Conservation (phyloP, 1,284 basidiomycete species). For the Ceraceosorus guamensis region DNA sequence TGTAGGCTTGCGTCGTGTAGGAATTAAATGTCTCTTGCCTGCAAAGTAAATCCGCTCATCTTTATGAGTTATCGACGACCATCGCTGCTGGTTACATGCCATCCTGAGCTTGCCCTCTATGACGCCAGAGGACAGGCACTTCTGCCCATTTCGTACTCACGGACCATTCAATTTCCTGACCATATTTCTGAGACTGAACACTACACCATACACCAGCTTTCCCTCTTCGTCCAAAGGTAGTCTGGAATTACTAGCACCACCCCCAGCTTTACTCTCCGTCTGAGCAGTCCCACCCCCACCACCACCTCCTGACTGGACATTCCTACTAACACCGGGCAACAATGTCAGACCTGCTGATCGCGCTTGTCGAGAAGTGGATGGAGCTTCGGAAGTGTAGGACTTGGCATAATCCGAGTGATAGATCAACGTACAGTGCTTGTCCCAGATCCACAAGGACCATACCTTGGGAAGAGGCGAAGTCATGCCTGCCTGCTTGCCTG, state of each 20-base stretch:
- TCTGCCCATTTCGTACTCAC: too few species aligned
- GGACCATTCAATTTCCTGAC: conserved; percentile 67
- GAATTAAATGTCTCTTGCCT: conserved; percentile 85
- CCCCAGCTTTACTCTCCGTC: neutral
- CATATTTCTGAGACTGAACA: conserved; percentile 87
- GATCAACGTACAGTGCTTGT: conserved; percentile 41
- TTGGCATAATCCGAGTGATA: conserved; percentile 46
- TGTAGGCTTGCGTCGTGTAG: conserved; percentile 86
- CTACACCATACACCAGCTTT: conserved; percentile 92
- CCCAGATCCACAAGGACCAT: conserved; percentile 46
- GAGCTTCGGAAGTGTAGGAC: conserved; percentile 3
- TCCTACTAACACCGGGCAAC: neutral
- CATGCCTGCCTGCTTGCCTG: too few species aligned
- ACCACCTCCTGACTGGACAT: neutral
- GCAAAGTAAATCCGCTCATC: too few species aligned
- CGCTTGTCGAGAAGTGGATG: neutral
- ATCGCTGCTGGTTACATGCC: too few species aligned
- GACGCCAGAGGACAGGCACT: too few species aligned
- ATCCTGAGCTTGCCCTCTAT: too few species aligned
- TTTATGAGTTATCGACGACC: too few species aligned
- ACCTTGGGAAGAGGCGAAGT: conserved; percentile 22
- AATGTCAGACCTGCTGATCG: neutral
- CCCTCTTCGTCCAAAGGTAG: conserved; percentile 88
- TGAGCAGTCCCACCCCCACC: neutral
- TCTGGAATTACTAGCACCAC: neutral